Conservation (phyloP, 306 rosid species). For the Vigna nakashimae region DNA sequence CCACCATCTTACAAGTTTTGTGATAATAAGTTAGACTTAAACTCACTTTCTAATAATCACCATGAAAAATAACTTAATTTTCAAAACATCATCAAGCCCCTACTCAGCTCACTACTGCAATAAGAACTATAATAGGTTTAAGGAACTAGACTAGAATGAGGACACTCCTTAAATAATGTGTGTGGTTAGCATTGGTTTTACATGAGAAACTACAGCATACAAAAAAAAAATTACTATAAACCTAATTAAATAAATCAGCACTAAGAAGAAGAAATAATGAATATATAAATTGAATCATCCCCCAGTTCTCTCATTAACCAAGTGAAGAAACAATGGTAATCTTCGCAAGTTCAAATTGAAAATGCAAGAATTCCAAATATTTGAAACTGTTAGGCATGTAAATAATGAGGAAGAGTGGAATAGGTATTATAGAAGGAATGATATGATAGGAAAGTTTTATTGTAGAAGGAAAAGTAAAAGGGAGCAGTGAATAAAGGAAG, state of each 20-base stretch:
- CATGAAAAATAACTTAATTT: not conserved
- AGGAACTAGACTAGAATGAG: constrained; percentile 4
- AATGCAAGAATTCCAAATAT: not conserved
- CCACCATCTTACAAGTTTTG: too few relatives aligned
- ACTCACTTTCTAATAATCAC: not conserved
- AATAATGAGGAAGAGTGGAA: too few relatives aligned
- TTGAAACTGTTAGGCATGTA: not conserved
- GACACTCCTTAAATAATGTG: not conserved
- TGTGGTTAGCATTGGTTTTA: not conserved
- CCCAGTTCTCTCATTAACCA: not conserved
- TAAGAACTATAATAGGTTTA: not conserved
- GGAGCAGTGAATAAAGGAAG: too few relatives aligned
- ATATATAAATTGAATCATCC: not conserved
- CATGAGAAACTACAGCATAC: not conserved
- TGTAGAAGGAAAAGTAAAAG: too few relatives aligned
- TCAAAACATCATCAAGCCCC: not conserved
- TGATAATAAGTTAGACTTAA: too few relatives aligned
- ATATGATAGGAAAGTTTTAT: too few relatives aligned
- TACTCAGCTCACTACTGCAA: not conserved
- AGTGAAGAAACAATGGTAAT: too few relatives aligned
- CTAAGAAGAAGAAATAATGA: not conserved
- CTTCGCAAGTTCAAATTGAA: too few relatives aligned
- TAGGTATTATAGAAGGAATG: too few relatives aligned
- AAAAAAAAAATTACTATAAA: not conserved
- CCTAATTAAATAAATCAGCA: not conserved